phyloP scores from a whole-genome alignment of 2,329 filamentous ascomycete genomes.

The Ascosphaera acerosa region DNA sequence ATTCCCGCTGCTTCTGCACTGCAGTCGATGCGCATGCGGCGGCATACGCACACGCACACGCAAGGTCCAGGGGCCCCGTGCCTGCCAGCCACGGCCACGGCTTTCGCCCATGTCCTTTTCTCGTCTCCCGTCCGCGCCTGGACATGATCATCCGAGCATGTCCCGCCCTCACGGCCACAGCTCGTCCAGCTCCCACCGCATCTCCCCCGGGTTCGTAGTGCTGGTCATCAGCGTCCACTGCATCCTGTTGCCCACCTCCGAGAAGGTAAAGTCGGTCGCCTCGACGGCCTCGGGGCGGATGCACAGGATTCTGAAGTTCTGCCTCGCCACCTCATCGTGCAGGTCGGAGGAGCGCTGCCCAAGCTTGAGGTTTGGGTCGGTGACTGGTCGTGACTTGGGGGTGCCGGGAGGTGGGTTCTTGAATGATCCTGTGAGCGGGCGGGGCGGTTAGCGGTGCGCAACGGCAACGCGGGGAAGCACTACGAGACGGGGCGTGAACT shows the following conservation, averaged over 20 bases:
- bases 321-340: constrained; percentile 40
- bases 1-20: no score
- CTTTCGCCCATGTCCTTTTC: no score
- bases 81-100: no score
- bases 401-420: constrained; percentile 44
- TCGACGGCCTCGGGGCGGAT: constrained; percentile 65
- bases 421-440: constrained; percentile 32
- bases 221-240: constrained; percentile 35
- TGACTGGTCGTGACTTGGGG: constrained; percentile 27
- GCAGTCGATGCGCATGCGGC: no score
- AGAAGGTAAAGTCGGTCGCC: constrained; percentile 42
- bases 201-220: constrained; percentile 8
- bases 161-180: constrained; percentile 31
- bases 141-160: no score
- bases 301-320: constrained; percentile 65
- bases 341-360: constrained; percentile 44
- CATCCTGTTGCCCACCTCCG: constrained; percentile 36
- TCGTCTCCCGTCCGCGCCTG: no score
- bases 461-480: constrained; percentile 1
- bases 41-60: no score
- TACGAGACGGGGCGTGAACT: not conserved
- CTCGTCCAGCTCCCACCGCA: constrained; percentile 41
- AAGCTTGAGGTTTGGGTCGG: constrained; percentile 20
- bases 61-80: no score
- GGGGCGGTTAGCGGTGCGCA: not conserved